Evolutionary conservation across 495 filamentous ascomycete genomes (phyloP), one percentile per base, ranked within the genome.

Genomic region (Talaromyces wortmannii): DNA sequence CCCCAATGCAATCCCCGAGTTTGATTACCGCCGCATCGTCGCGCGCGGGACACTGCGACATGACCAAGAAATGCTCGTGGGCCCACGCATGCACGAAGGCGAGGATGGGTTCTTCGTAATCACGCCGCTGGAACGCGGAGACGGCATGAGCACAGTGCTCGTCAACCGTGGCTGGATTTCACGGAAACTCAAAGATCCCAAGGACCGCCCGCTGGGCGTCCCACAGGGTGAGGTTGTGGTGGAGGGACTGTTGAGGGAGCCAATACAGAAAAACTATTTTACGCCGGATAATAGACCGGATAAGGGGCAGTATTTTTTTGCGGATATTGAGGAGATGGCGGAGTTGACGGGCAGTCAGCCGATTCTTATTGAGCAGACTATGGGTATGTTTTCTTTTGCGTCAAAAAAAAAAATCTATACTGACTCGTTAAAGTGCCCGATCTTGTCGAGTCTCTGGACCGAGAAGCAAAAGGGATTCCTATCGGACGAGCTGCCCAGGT

Each of bases 191-290:
- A 78, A 78, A 59, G 67, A 80, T 44, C 87, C 94, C 70, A 68
- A 73, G 61, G 77, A 77, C 50, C 69, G 91, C 23, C 60, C 62
- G 0, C 77, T 80, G 30, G 79, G 81, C 4, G 55, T 97, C 51
- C 83, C 84, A 2, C 63, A 64, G 32, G 89, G 80, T 0, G 80
- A 83, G 61, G 85, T 98, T 3, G 80, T 76, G 6, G 83, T 97
- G 2, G 83, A 95, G 65, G 94, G 94, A 4, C 65, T 98, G 64
- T 67, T 98, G 64, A 71, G 94, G 52, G 83, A 91, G 74, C 92
- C 95, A 31, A 95, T 89, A 85, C 89, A 91, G 79, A 95, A 90
- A 80, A 98, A 98, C 64, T 86, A 91, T 79, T 98, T 98, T 63
- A 98, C 94, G 55, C 94, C 94, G 0, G 84, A 85, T 0, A 98